These are phyloP conservation scores for Beauveria scarabaeidicola DNA, from an alignment of 2,329 filamentous ascomycete species.

Conservation along the genomic window DNA sequence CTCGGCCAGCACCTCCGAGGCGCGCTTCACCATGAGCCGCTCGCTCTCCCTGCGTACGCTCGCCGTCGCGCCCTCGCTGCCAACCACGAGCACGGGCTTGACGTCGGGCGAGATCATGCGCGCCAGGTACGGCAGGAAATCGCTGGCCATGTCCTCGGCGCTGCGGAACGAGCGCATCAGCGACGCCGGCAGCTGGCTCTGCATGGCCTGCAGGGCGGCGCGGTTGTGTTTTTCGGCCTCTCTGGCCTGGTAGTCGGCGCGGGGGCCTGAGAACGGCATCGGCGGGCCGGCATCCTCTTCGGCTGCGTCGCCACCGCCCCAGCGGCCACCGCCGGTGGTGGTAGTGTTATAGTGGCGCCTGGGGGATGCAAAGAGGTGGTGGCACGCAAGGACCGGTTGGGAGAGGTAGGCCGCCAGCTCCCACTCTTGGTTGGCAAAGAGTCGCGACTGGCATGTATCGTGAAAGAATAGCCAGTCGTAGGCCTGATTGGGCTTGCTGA, in stretches of 20 bases:
- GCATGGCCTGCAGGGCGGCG: conserved; percentile 63
- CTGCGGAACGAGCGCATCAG: conserved; percentile 73
- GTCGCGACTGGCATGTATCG: conserved; percentile 67
- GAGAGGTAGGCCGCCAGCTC: conserved; percentile 82
- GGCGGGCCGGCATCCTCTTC: conserved; percentile 41
- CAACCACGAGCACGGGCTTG: conserved; percentile 78
- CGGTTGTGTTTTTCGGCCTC: conserved; percentile 76
- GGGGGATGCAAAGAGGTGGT: conserved; percentile 78
- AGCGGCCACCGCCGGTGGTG: conserved; percentile 33
- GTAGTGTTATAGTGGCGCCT: conserved; percentile 36
- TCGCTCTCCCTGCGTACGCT: conserved; percentile 85
- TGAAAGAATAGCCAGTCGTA: conserved; percentile 97
- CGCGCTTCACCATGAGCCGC: conserved; percentile 68
- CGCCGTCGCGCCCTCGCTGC: conserved; percentile 58
- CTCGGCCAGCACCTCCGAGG: conserved; percentile 75
- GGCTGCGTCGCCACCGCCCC: conserved; percentile 36
- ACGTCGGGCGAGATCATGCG: conserved; percentile 82
- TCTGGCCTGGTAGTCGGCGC: conserved; percentile 71
- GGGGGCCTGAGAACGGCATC: conserved; percentile 70
- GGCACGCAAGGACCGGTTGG: conserved; percentile 80
- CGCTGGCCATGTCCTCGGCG: conserved; percentile 65
- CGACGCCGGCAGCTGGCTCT: conserved; percentile 61
- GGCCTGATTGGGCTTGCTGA: conserved; percentile 77
- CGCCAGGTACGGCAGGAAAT: conserved; percentile 76
- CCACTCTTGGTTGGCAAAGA: conserved; percentile 86